Conservation (phyloP, 805 yeast genomes). For the Ogataea ramenticola region DNA sequence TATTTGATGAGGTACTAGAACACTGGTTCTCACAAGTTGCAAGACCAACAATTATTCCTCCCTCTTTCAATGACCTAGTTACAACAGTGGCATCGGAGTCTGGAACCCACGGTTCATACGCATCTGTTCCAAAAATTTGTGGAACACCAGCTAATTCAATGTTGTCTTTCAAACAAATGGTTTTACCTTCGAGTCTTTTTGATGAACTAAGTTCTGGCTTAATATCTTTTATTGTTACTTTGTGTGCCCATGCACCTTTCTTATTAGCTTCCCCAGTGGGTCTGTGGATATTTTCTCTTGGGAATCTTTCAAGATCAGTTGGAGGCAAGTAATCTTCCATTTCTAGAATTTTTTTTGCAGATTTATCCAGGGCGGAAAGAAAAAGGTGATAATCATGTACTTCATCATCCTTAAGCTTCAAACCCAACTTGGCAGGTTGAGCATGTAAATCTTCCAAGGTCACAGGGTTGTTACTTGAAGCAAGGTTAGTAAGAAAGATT, state of each 20-base stretch:
- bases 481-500: slow-evolving; percentile 1
- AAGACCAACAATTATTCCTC: slow-evolving; percentile 27
- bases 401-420: slow-evolving; percentile 14
- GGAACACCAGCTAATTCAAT: slow-evolving; percentile 29
- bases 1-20: slow-evolving; percentile 19
- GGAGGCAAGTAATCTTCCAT: slow-evolving; percentile 26
- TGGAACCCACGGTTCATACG: slow-evolving; percentile 25
- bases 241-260: slow-evolving; percentile 27
- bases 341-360: slow-evolving; percentile 16
- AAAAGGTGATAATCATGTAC: slow-evolving; percentile 19
- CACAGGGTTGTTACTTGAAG: slow-evolving; percentile 17
- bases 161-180: slow-evolving; percentile 28
- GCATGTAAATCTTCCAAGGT: slow-evolving; percentile 15
- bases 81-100: slow-evolving; percentile 30
- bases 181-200: slow-evolving; percentile 19
- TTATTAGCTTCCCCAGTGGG: slow-evolving; percentile 17
- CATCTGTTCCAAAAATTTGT: slow-evolving; percentile 28
- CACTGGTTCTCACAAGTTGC: slow-evolving; percentile 32
- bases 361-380: slow-evolving; percentile 22
- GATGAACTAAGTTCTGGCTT: slow-evolving; percentile 25
- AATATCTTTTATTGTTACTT: slow-evolving; percentile 20
- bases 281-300: slow-evolving; percentile 21
- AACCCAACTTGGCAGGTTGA: slow-evolving; percentile 18
- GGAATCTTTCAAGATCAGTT: slow-evolving; percentile 24
- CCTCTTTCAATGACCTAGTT: slow-evolving; percentile 27